phyloP scores from a whole-genome alignment of 352 stramenopile species.

The Phytophthora meadii region DNA sequence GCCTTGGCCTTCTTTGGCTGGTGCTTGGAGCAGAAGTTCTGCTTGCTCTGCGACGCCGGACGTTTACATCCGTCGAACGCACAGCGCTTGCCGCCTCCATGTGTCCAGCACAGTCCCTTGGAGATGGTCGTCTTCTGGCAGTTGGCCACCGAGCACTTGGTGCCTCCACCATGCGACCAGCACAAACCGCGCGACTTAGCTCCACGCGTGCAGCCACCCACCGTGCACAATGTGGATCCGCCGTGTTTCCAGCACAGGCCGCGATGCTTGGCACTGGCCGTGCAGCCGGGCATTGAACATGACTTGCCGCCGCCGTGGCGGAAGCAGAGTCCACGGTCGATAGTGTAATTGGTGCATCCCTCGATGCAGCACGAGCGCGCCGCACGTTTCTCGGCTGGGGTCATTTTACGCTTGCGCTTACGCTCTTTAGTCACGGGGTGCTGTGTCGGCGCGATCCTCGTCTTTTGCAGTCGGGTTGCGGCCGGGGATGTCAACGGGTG shows the following conservation, averaged over 20 bases:
- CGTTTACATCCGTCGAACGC: slow-evolving; percentile 43
- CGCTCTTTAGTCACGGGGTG: slow-evolving; percentile 11
- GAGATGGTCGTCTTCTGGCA: slow-evolving; percentile 53
- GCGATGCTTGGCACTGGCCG: slow-evolving; percentile 55
- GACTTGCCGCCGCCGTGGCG: slow-evolving; percentile 55
- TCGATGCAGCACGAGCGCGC: slow-evolving; percentile 58
- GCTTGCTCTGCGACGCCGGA: slow-evolving; percentile 51
- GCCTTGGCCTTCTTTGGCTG: slow-evolving; percentile 14
- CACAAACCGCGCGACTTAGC: slow-evolving; percentile 83
- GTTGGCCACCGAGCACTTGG: slow-evolving; percentile 57
- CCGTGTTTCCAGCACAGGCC: slow-evolving; percentile 46
- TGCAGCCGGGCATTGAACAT: slow-evolving; percentile 52
- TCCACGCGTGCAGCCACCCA: slow-evolving; percentile 61
- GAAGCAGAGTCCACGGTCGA: slow-evolving; percentile 57
- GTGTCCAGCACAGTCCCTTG: slow-evolving; percentile 50
- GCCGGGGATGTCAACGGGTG: slow-evolving; percentile 11
- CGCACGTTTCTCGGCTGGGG: slow-evolving; percentile 21
- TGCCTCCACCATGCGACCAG: slow-evolving; percentile 85
- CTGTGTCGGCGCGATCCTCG: slow-evolving; percentile 1
- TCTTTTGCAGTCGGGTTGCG: slow-evolving; percentile 8
- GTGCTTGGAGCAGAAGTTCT: slow-evolving; percentile 32
- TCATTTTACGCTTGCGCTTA: slow-evolving; percentile 18
- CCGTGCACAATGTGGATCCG: slow-evolving; percentile 52
- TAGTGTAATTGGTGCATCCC: slow-evolving; percentile 57
- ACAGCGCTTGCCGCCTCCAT: slow-evolving; percentile 53